Percentiles rank a stretch among this genome's conserved stretches.
These are phyloP conservation scores for Fusarium nanum DNA, from an alignment of 2,329 filamentous ascomycete species.

Conservation along the genomic window DNA sequence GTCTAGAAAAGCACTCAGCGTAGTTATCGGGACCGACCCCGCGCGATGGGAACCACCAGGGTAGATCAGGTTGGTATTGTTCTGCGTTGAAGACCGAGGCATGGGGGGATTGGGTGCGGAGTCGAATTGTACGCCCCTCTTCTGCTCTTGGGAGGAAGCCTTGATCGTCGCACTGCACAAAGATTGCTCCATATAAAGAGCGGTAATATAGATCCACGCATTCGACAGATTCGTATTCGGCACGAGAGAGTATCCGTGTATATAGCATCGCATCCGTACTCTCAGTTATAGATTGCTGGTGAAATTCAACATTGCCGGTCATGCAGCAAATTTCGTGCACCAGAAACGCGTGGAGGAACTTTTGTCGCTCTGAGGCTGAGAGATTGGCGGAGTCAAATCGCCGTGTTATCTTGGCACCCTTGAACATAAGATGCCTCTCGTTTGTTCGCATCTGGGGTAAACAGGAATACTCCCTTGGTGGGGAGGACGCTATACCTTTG, in stretches of 20 bases:
- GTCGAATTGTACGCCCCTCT: neutral
- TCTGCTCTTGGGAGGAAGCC: neutral
- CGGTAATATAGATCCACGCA: conserved; percentile 23
- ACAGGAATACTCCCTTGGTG: conserved; percentile 22
- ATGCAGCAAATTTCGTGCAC: conserved; percentile 13
- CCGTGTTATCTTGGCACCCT: neutral
- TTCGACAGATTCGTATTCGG: neutral
- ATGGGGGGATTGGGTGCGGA: neutral
- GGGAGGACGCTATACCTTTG: conserved; percentile 24
- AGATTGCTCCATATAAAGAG: conserved; percentile 29
- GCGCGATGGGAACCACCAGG: too few relatives aligned
- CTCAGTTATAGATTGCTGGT: accelerated
- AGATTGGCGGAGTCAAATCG: conserved; percentile 12
- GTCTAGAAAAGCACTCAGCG: neutral
- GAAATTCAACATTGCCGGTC: neutral
- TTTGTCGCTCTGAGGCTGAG: neutral
- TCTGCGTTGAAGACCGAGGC: neutral
- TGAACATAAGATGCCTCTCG: conserved; percentile 12
- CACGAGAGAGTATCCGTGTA: too few relatives aligned
- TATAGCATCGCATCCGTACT: too few relatives aligned
- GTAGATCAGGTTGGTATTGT: neutral
- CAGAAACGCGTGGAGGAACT: conserved; percentile 22
- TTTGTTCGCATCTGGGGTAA: neutral
- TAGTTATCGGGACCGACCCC: too few relatives aligned
- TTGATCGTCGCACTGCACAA: neutral